Conservation (phyloP, 768 basidiomycete genomes). For the Termitomyces sp. region DNA sequence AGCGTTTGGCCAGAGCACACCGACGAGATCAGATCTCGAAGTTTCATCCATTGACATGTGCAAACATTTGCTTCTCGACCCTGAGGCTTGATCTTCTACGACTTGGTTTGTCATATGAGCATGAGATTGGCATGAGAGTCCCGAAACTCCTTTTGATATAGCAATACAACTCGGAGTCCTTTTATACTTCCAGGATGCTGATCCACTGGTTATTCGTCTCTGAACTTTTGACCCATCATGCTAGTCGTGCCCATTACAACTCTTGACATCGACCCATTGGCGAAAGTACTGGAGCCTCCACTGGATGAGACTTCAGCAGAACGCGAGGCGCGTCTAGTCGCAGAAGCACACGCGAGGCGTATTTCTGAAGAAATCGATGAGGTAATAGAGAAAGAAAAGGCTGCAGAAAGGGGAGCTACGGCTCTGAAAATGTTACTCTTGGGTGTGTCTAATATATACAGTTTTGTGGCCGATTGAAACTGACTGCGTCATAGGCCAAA, state of each 20-base stretch:
- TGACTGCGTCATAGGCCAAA: slow-evolving; percentile 50
- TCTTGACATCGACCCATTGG: slow-evolving; percentile 45
- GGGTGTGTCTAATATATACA: slow-evolving; percentile 34
- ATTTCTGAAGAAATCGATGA: slow-evolving; percentile 66
- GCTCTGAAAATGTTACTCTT: slow-evolving; percentile 59
- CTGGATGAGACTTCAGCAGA: slow-evolving; percentile 46
- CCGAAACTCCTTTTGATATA: slow-evolving; percentile 2
- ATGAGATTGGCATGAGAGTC: slow-evolving; percentile 12
- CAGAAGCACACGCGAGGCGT: slow-evolving; percentile 49
- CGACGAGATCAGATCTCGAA: neutral
- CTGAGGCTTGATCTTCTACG: slow-evolving; percentile 5
- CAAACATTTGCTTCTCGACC: neutral
- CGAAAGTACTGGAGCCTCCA: slow-evolving; percentile 46
- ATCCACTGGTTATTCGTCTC: neutral
- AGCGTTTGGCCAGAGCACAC: neutral
- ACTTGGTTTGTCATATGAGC: slow-evolving; percentile 11
- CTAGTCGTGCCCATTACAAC: slow-evolving; percentile 1
- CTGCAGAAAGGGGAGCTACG: slow-evolving; percentile 41
- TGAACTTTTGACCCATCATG: neutral
- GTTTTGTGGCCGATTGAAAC: neutral
- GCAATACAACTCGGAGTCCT: neutral
- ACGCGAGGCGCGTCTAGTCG: slow-evolving; percentile 38
- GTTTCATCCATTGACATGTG: slow-evolving; percentile 3
- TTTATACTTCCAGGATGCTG: slow-evolving; percentile 3
- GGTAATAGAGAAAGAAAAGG: slow-evolving; percentile 48